Evolutionary conservation across 2,329 filamentous ascomycete species (phyloP), one percentile per base, ranked within the genome.

Genomic region (Thermoascus crustaceus): DNA sequence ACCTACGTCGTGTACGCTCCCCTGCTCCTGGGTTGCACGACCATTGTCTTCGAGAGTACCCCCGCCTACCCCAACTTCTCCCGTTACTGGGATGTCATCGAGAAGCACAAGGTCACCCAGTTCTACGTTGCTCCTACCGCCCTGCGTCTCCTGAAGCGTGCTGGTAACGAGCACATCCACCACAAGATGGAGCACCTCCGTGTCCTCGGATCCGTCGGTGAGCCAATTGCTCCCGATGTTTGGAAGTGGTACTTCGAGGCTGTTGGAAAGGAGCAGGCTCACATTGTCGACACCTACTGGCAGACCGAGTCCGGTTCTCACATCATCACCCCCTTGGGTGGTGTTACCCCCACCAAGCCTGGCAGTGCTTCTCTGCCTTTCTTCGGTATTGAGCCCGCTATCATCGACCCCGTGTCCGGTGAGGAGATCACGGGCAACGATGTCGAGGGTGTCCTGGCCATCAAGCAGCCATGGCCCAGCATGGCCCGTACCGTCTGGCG

Each of bases 161-260:
- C 91, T 19, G 91, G 91, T 41, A 81, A 96, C 58, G 76, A 96
- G 57, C 85, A 91, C 58, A 86, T 96, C 53, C 85, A 86, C 68
- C 78, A 82, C 55, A 70, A 86, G 57, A 91, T 98, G 85, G 82
- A 85, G 66, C 77, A 85, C 52, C 75, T 98, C 43, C 78, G 91
- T 58, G 82, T 96, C 4, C 72, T 98, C 13, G 91, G 89, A 40
- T 94, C 89, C 11, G 91, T 98, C 39, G 91, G 91, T 49, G 91
- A 98, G 69, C 91, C 91, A 24, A 98, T 98, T 53, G 89, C 91
- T 11, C 85, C 89, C 14, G 91, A 98, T 64, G 84, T 98, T 40
- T 98, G 91, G 91, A 96, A 96, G 69, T 98, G 91, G 91, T 98
- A 96, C 68, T 89, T 87, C 60, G 87, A 96, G 64, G 75, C 83